Conservation (phyloP, 345 rosid species). For the Citrus australasica region DNA sequence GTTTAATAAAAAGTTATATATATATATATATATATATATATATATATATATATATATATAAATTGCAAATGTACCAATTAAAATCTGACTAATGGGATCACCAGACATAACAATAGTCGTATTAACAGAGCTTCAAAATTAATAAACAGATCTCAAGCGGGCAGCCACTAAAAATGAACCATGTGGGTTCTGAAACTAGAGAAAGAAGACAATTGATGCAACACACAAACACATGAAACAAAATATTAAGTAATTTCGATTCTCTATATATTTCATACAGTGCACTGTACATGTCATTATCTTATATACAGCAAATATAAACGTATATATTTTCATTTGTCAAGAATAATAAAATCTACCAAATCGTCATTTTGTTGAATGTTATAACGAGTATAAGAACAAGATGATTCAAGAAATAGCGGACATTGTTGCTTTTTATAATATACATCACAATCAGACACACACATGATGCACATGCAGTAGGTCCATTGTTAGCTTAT, state of each 20-base stretch:
- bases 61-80: slow-evolving; percentile 8
- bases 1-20: background rate
- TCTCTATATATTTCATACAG: background rate
- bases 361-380: background rate
- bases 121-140: background rate
- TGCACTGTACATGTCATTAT: background rate
- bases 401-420: slow-evolving; percentile 1
- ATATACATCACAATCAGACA: background rate
- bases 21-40: no score
- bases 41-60: no score
- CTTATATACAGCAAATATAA: background rate
- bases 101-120: background rate
- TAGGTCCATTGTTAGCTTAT: background rate
- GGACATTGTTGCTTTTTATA: background rate
- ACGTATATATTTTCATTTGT: background rate
- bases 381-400: background rate
- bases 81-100: slow-evolving; percentile 10
- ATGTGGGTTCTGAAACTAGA: slow-evolving; percentile 12
- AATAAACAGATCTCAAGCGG: background rate
- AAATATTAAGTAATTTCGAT: background rate
- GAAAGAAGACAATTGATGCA: slow-evolving; percentile 19
- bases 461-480: slow-evolving; percentile 17
- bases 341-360: background rate
- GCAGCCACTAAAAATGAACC: slow-evolving; percentile 7
- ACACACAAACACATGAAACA: slow-evolving; percentile 13